A percentile compares a stretch with the other conserved stretches of the same genome.
These are phyloP conservation scores for Clonostachys chloroleuca DNA, from an alignment of 2,329 filamentous ascomycete species.

Conservation along the genomic window DNA sequence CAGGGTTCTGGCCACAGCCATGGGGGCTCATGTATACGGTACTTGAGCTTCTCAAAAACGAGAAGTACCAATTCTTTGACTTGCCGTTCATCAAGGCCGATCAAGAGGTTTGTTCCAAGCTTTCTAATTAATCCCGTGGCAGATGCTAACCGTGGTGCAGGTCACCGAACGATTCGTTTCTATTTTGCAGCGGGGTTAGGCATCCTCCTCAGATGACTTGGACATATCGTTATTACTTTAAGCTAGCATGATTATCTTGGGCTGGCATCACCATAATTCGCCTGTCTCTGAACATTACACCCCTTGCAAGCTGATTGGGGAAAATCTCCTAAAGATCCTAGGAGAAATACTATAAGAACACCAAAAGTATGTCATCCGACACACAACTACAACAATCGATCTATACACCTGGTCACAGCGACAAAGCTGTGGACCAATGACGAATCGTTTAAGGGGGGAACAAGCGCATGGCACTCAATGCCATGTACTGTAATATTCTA, in stretches of 20 bases:
- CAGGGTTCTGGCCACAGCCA: constrained; percentile 87
- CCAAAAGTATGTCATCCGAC: too few species aligned
- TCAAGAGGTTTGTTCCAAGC: constrained; percentile 64
- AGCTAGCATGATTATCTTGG: too few species aligned
- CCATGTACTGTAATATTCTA: background rate
- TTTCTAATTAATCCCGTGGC: background rate
- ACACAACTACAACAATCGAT: too few species aligned
- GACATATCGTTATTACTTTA: too few species aligned
- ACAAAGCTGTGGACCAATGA: background rate
- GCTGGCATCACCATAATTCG: too few species aligned
- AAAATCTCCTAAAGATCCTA: too few species aligned
- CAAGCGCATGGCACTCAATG: background rate
- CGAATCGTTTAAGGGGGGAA: background rate
- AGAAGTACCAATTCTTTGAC: constrained; percentile 87
- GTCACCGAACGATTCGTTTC: constrained; percentile 23
- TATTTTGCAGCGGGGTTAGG: constrained; percentile 3
- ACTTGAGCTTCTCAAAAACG: constrained; percentile 86
- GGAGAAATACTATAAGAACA: too few species aligned
- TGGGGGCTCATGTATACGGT: constrained; percentile 91
- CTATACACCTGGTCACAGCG: too few species aligned
- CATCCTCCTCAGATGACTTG: too few species aligned
- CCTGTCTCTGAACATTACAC: too few species aligned
- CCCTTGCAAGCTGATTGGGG: too few species aligned
- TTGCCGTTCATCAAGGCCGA: constrained; percentile 86
- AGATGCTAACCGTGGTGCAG: constrained; percentile 7